phyloP scores from a whole-genome alignment of 129 eudicot genomes.

The Calendula officinalis region DNA sequence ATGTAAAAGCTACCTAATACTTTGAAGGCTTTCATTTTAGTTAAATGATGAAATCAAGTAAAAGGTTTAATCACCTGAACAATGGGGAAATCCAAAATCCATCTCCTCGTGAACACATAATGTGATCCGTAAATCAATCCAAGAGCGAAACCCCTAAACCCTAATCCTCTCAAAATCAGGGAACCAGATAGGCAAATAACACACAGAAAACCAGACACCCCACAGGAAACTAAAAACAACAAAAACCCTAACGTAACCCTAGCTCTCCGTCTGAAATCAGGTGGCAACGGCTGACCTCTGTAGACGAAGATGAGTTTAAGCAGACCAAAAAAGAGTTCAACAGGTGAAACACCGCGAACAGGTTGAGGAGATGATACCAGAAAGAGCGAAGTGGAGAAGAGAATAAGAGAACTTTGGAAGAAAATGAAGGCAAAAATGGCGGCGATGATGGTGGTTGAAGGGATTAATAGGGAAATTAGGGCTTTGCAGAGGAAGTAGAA shows the following conservation, averaged over 20 bases:
- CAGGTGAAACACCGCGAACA: constrained; percentile 44
- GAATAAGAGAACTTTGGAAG: constrained; percentile 56
- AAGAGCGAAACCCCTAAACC: constrained; percentile 55
- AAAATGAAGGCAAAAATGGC: constrained; percentile 30
- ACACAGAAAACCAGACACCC: constrained; percentile 44
- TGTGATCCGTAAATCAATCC: constrained; percentile 63
- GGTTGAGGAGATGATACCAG: constrained; percentile 54
- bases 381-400: constrained; percentile 48
- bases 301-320: constrained; percentile 43
- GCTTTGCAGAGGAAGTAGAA: constrained; percentile 43
- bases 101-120: constrained; percentile 50
- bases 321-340: constrained; percentile 39
- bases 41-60: too few relatives aligned
- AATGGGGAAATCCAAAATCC: constrained; percentile 78
- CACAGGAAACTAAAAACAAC: constrained; percentile 38
- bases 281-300: constrained; percentile 30
- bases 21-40: too few relatives aligned
- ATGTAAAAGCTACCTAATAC: too few relatives aligned
- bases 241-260: constrained; percentile 42
- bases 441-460: constrained; percentile 22
- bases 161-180: constrained; percentile 34
- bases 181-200: constrained; percentile 44
- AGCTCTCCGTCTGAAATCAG: constrained; percentile 40
- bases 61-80: constrained; percentile 53
- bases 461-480: constrained; percentile 39